Conservation (phyloP, 2,329 filamentous ascomycete species). For the Talaromyces verruculosus region DNA sequence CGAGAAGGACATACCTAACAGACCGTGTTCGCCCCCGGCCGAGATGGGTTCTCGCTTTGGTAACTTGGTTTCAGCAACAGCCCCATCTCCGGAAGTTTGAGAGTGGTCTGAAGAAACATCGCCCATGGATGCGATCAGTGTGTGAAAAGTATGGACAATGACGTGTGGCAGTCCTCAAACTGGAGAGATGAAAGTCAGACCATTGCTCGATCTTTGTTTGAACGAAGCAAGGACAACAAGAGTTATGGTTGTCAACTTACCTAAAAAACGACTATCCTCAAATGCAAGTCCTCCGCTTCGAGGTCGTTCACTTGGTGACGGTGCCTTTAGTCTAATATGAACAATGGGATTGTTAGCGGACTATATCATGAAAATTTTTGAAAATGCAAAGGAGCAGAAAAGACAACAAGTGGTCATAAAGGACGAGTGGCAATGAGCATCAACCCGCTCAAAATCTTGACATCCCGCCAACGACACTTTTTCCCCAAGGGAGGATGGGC, state of each 20-base stretch:
- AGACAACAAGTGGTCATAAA: not conserved
- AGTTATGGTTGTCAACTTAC: not conserved
- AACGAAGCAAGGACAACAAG: not conserved
- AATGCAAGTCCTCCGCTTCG: not conserved
- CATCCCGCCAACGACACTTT: not conserved
- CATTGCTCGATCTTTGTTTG: not conserved
- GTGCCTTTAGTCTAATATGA: not conserved
- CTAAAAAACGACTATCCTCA: not conserved
- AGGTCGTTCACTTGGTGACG: not conserved
- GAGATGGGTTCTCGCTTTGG: conserved; percentile 21
- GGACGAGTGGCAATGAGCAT: not conserved
- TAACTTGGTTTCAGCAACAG: conserved; percentile 20
- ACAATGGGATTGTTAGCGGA: not conserved
- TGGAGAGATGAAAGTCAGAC: not conserved
- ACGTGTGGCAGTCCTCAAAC: not conserved
- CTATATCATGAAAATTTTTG: not conserved
- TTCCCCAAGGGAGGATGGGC: not conserved
- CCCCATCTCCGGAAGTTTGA: conserved; percentile 25
- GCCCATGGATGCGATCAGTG: conserved; percentile 29
- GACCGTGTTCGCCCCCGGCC: conserved; percentile 21
- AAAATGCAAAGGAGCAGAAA: not conserved
- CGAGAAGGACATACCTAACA: conserved; percentile 7
- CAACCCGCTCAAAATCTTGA: not conserved
- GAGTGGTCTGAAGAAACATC: conserved; percentile 30
- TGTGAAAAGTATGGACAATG: not conserved